Conservation (phyloP, 441 rosid species). For the Omphalea diandra region DNA sequence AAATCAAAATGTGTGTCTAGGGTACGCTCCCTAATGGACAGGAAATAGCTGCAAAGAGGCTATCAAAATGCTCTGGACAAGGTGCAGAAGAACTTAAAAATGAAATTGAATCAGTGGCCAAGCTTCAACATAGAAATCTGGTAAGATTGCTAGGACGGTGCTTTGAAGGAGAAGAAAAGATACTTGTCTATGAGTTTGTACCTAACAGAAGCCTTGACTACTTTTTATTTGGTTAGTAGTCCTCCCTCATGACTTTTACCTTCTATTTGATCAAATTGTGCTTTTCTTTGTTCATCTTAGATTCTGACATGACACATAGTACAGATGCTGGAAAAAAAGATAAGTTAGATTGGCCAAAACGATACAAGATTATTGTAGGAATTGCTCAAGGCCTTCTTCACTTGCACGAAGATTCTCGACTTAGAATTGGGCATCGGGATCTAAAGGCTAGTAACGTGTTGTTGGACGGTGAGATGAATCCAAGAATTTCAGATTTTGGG, state of each 20-base stretch:
- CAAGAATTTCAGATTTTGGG: conserved; percentile 32
- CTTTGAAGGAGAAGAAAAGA: conserved; percentile 26
- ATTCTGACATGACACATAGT: background rate
- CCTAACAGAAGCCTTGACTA: conserved; percentile 26
- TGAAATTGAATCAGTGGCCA: conserved; percentile 20
- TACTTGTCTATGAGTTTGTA: conserved; percentile 30
- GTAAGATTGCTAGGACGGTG: conserved; percentile 26
- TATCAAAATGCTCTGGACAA: conserved; percentile 15
- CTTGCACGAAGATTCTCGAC: conserved; percentile 42
- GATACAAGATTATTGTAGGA: conserved; percentile 34
- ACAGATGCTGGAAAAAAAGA: conserved; percentile 32
- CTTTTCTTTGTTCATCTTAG: background rate
- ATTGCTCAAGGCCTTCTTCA: conserved; percentile 44
- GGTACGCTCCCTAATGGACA: conserved; percentile 23
- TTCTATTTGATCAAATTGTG: background rate
- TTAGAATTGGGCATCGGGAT: conserved; percentile 30
- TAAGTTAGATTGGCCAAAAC: conserved; percentile 31
- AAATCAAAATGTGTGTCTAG: background rate
- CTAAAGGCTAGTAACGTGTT: conserved; percentile 18
- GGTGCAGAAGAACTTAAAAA: conserved; percentile 24
- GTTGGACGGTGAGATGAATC: conserved; percentile 18
- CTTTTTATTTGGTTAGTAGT: conserved; percentile 23
- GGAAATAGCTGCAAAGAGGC: conserved; percentile 28
- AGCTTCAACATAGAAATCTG: conserved; percentile 30
- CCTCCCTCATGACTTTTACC: background rate